Evolutionary conservation across 2,329 filamentous ascomycete species (phyloP), one percentile per base, ranked within the genome.

Genomic region (Metarhizium sp.): DNA sequence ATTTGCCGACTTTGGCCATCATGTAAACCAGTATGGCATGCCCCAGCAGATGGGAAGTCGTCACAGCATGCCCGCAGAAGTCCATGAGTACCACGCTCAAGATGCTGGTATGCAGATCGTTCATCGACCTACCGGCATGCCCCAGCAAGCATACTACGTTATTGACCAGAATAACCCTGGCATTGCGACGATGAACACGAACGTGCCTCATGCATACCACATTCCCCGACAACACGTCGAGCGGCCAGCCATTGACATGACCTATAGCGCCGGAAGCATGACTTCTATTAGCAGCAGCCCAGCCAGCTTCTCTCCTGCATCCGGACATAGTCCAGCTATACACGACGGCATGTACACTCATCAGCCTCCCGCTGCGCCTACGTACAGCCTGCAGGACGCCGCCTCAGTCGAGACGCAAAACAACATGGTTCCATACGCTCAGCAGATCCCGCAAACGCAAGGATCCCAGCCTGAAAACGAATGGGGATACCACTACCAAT

Each of bases 81-180:
- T 71, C 18, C 73, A 77, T 43, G 75, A 77, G 46, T 77, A 74
- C 59, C 74, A 75, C 54, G 69, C 71, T 20, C 69, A 74, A 51
- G 75, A 78, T 51, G 64, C 71, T 3, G 67, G 67, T 30, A 71
- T 77, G 48, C 75, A 76, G 18, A 74, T 81, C 64, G 64, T 79
- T 50, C 78, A 78, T 59, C 73, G 77, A 53, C 71, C 74, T n/a
- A 62, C 74, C 5, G 76, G 73, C 64, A 69, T 79, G 62, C 71
- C 75, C 3, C 73, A 72, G 53, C 74, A 75, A 53, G 66, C 70
- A 40, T 82, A 77, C 64, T 86, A 83, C 61, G 75, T 85, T 34
- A 78, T 82, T 1, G 82, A 86, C 55, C 79, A 83, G 59, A 77
- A 75, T 64, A 84, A 84, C 61, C 81, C 82, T 10, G 80, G 78